Evolutionary conservation across 169 alveolate species (phyloP).

Genomic region (Plasmodium blacklocki): DNA sequence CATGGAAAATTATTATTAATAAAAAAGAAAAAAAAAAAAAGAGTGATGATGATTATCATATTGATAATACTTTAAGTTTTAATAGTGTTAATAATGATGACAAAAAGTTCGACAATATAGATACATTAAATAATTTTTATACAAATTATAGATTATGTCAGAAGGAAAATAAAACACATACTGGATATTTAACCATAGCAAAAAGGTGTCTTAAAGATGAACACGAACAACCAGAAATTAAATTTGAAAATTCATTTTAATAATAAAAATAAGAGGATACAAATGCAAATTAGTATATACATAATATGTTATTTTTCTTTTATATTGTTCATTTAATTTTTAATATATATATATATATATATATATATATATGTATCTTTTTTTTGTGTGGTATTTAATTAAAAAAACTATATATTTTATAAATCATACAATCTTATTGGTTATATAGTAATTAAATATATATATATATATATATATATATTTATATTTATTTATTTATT

Average conservation of each 20-base stretch:
- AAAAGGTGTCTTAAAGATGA: slow-evolving; percentile 54
- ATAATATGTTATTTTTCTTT: background rate
- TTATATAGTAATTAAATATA: no score
- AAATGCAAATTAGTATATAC: background rate
- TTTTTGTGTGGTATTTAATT: background rate
- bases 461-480: no score
- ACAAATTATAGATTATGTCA: slow-evolving; percentile 28
- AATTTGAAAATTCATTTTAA: slow-evolving; percentile 8
- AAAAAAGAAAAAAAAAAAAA: slow-evolving; percentile 29
- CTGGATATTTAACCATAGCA: slow-evolving; percentile 69
- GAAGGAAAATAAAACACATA: slow-evolving; percentile 73
- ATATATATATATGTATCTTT: background rate
- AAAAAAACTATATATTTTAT: no score
- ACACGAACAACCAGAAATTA: slow-evolving; percentile 52
- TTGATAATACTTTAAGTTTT: no score
- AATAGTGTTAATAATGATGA: background rate
- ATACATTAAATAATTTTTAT: background rate
- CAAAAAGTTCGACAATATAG: background rate
- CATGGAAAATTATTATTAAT: slow-evolving; percentile 88
- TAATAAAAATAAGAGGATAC: background rate
- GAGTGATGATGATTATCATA: background rate
- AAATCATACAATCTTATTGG: no score
- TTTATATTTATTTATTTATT: no score
- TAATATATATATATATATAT: background rate
- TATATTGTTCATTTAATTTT: no score